Conservation (phyloP, 371 early-diverging fungal genomes). For the Basidiobolus meristosporus region DNA sequence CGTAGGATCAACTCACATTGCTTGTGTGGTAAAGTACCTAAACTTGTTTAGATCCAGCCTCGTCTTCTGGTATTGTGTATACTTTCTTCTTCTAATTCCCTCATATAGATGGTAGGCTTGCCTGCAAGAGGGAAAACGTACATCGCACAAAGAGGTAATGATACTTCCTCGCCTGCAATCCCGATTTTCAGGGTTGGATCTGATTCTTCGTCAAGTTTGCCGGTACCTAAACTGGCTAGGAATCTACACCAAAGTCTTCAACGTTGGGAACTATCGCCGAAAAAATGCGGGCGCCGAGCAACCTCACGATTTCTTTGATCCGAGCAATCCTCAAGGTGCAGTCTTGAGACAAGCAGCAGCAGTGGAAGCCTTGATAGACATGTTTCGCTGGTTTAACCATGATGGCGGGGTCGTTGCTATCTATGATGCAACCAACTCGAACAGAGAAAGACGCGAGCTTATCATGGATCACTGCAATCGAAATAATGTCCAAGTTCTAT, state of each 20-base stretch:
- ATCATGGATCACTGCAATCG: conserved; percentile 33
- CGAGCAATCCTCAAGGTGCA: conserved; percentile 46
- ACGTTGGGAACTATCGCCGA: conserved; percentile 92
- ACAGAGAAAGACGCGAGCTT: conserved; percentile 49
- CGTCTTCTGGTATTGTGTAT: too few species aligned
- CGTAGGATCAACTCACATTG: too few species aligned
- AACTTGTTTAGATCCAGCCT: too few species aligned
- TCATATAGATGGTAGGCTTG: conserved; percentile 56
- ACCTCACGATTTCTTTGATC: conserved; percentile 80
- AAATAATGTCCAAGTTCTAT: conserved; percentile 46
- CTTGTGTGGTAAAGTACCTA: too few species aligned
- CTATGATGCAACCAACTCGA: conserved; percentile 95
- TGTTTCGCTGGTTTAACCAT: conserved; percentile 75
- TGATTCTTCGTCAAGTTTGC: conserved; percentile 28
- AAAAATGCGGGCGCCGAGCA: conserved; percentile 62
- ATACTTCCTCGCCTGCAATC: too few species aligned
- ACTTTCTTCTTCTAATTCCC: not conserved
- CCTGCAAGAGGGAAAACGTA: conserved; percentile 86
- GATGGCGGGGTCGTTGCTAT: conserved; percentile 70
- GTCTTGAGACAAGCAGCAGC: conserved; percentile 64
- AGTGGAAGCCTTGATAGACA: conserved; percentile 62
- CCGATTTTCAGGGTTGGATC: not conserved
- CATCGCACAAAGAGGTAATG: conserved; percentile 77
- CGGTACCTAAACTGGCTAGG: conserved; percentile 93
- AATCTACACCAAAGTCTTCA: conserved; percentile 80